These are phyloP conservation scores for Ensete glaucum DNA, from an alignment of 176 grass and related monocot genomes.

Conservation along the genomic window DNA sequence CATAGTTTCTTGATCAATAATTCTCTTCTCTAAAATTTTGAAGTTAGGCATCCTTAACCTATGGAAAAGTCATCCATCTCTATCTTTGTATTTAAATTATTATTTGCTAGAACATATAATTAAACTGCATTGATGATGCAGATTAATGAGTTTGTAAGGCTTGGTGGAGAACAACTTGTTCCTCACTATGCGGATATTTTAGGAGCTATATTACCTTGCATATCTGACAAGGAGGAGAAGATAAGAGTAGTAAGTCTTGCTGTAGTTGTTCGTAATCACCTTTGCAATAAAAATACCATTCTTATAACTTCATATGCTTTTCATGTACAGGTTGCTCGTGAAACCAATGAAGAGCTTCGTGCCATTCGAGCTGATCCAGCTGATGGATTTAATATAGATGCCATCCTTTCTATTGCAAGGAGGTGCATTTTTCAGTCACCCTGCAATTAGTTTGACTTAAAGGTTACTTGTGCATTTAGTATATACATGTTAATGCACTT, in stretches of 20 bases:
- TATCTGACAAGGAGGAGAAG: conserved; percentile 91
- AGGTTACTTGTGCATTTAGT: background rate
- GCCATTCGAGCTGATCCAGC: conserved; percentile 70
- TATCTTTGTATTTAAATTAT: background rate
- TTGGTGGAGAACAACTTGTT: conserved; percentile 88
- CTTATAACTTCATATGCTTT: background rate
- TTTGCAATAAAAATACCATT: background rate
- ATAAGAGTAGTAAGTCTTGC: conserved; percentile 62
- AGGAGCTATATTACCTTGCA: conserved; percentile 83
- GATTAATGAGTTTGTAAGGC: conserved; percentile 96
- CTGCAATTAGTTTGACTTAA: too few species aligned
- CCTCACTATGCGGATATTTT: conserved; percentile 94
- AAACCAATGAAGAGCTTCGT: conserved; percentile 94
- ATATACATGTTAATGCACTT: too few species aligned
- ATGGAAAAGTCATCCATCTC: background rate
- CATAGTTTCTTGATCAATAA: background rate
- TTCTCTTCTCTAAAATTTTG: background rate
- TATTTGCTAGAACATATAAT: background rate
- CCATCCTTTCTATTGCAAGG: conserved; percentile 62
- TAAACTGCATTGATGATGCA: conserved; percentile 20
- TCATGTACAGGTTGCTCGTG: conserved; percentile 71
- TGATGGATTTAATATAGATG: conserved; percentile 78
- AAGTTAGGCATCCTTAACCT: too few species aligned
- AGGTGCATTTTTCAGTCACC: conserved; percentile 37
- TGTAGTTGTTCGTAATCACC: background rate